These are phyloP conservation scores for Saussurea involucrata DNA, from an alignment of 129 eudicot genomes.

Conservation along the genomic window DNA sequence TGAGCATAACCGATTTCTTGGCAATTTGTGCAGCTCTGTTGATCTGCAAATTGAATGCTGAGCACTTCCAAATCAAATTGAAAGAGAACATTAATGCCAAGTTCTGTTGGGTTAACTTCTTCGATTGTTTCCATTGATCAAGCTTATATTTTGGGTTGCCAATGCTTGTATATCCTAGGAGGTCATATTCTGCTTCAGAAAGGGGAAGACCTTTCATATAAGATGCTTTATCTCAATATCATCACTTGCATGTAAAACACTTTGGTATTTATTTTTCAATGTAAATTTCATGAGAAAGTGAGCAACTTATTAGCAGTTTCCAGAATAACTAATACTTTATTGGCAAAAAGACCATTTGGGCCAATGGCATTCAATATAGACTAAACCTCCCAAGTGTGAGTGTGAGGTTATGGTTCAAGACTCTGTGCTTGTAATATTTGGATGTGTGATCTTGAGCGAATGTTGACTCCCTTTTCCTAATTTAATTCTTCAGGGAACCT, in stretches of 20 bases:
- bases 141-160: not conserved
- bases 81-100: not conserved
- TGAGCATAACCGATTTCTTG: no score
- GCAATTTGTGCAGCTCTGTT: not conserved
- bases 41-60: not conserved
- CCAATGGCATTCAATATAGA: no score
- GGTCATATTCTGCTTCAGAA: not conserved
- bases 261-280: no score
- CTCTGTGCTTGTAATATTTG: not conserved
- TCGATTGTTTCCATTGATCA: not conserved
- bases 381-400: no score
- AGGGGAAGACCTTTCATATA: not conserved
- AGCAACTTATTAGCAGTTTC: no score
- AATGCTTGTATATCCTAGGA: not conserved
- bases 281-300: no score
- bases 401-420: no score
- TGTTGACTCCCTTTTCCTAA: not conserved
- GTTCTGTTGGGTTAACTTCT: not conserved
- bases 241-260: no score
- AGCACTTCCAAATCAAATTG: not conserved
- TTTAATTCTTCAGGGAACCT: conserved; percentile 65
- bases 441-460: not conserved
- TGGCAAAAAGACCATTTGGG: no score
- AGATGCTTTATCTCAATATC: not conserved
- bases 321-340: no score